Evolutionary conservation across 768 basidiomycete species (phyloP).

Genomic region (Trametes punicea): DNA sequence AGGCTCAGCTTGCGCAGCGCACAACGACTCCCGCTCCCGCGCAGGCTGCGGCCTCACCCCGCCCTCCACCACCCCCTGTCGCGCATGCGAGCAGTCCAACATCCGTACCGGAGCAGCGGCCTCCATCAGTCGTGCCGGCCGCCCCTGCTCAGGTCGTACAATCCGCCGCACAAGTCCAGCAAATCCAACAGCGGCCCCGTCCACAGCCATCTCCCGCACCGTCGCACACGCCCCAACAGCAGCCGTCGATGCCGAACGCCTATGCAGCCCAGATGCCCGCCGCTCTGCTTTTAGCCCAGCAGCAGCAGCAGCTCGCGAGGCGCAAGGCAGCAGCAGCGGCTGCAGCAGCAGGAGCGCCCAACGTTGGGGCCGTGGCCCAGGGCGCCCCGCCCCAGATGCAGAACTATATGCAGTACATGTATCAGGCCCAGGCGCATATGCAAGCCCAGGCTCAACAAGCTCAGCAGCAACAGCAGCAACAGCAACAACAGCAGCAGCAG

Average conservation of each 20-base stretch:
- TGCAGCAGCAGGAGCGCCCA: neutral
- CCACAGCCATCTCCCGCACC: slow-evolving; percentile 24
- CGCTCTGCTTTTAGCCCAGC: neutral
- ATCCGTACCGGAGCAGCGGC: slow-evolving; percentile 11
- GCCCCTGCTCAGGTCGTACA: neutral
- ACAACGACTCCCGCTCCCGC: slow-evolving; percentile 16
- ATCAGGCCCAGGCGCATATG: slow-evolving; percentile 2
- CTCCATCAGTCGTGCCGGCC: slow-evolving; percentile 9
- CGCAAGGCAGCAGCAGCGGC: slow-evolving; percentile 8
- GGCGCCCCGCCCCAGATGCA: slow-evolving; percentile 2
- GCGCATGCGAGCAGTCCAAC: slow-evolving; percentile 18
- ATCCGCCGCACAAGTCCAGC: slow-evolving; percentile 18
- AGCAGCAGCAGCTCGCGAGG: slow-evolving; percentile 5
- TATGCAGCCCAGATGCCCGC: slow-evolving; percentile 2
- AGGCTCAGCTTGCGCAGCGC: slow-evolving; percentile 7
- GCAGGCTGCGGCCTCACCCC: slow-evolving; percentile 18
- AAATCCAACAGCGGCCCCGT: slow-evolving; percentile 8
- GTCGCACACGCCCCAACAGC: slow-evolving; percentile 21
- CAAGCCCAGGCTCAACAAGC: neutral
- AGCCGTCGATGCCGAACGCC: neutral
- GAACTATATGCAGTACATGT: neutral
- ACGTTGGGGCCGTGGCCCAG: slow-evolving; percentile 1
- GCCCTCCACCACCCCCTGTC: slow-evolving; percentile 8
- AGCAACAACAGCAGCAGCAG: neutral
- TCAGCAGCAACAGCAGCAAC: slow-evolving; percentile 14